Conservation (phyloP, 371 early-diverging fungal genomes). For the Blyttiomyces sp. region DNA sequence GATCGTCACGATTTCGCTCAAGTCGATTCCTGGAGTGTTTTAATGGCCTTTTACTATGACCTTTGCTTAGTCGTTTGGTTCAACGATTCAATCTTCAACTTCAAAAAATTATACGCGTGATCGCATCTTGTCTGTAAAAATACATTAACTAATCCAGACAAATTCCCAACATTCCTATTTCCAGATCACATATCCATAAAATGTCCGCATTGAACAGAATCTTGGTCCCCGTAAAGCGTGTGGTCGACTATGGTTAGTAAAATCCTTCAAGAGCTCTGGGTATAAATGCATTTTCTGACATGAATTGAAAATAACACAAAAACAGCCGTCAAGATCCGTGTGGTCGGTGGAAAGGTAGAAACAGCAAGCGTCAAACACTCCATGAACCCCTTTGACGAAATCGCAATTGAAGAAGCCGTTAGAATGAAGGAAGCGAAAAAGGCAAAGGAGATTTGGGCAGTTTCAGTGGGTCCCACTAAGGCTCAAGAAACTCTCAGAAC, state of each 20-base stretch:
- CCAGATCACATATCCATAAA: too few relatives aligned
- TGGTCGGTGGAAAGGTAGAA: constrained; percentile 89
- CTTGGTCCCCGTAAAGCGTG: constrained; percentile 94
- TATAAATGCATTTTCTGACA: not conserved
- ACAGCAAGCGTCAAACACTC: constrained; percentile 93
- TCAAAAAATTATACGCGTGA: too few relatives aligned
- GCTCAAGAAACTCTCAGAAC: constrained; percentile 91
- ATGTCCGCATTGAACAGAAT: constrained; percentile 28
- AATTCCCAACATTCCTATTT: too few relatives aligned
- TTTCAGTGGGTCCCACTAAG: constrained; percentile 89
- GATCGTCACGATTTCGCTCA: too few relatives aligned
- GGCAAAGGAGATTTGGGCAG: constrained; percentile 68
- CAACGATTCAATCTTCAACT: too few relatives aligned
- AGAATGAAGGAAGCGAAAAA: constrained; percentile 80
- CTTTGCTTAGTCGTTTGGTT: too few relatives aligned
- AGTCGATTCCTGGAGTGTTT: too few relatives aligned
- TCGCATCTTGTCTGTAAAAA: too few relatives aligned
- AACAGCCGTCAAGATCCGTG: constrained; percentile 92
- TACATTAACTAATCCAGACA: too few relatives aligned
- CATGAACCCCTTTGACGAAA: constrained; percentile 99
- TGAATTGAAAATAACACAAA: not conserved
- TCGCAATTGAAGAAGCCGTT: constrained; percentile 95
- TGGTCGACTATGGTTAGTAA: constrained; percentile 78
- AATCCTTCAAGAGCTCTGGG: not conserved
- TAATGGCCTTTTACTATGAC: too few relatives aligned